Evolutionary conservation across 345 rosid genomes (phyloP), one percentile per base, ranked within the genome.

Genomic region (Cardamine chenopodiifolia): DNA sequence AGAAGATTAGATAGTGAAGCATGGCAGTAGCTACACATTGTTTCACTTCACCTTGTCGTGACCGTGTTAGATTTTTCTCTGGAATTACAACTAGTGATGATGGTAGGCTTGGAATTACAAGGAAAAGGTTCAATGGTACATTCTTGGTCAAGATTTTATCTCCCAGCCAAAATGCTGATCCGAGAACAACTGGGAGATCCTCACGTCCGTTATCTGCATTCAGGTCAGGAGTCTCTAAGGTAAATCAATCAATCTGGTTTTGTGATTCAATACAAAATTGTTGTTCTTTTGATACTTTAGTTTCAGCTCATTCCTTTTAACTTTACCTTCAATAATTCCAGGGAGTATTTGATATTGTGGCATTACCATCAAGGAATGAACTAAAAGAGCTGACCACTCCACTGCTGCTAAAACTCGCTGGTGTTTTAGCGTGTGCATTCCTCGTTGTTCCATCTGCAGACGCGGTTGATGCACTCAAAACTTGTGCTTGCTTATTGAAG

Each of bases 391-490:
- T 83, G 81, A 80, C 59, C 70, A 84, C 56, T 66, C 81, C 74
- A 61, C 78, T 69, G 26, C 26, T 81, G 60, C 59, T 83, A 49
- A 85, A 84, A 83, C 81, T 89, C 4, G 86, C 80, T 1, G 83
- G 89, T 48, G 40, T 90, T 64, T 45, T 91, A 52, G 92, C 92
- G 0, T 86, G 91, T 72, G 69, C 82, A 8, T 77, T 88, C 42
- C 81, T 94, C 77, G 45, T 89, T 18, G 84, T 86, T 79, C 98
- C 98, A 45, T 90, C 97, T 62, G 97, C 96, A 12, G 85, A 81
- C 15, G 98, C 97, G 11, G 90, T 83, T 69, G 98, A 94, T 79
- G 92, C 98, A 17, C 93, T 94, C 74, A 94, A 91, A 79, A 94
- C 98, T 32, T 94, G 98, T 68, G 53, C 93, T 48, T 94, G 98